phyloP scores from a whole-genome alignment of 768 basidiomycete genomes.

The Russula earlei region DNA sequence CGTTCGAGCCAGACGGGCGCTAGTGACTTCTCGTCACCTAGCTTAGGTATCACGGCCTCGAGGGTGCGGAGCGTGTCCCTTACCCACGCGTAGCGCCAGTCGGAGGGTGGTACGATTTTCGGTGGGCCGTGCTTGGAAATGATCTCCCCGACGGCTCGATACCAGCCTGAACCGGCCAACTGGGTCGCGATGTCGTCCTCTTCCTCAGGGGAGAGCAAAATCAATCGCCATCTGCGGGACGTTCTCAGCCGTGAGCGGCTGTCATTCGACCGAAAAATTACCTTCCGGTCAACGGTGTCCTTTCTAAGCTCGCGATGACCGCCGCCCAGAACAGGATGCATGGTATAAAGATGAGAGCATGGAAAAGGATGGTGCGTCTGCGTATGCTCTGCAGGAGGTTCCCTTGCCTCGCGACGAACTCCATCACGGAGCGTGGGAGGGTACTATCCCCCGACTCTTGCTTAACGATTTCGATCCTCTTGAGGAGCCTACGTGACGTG shows the following conservation, averaged over 20 bases:
- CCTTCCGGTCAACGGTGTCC: slow-evolving; percentile 82
- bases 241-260: background rate
- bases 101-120: slow-evolving; percentile 55
- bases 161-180: slow-evolving; percentile 82
- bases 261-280: slow-evolving; percentile 23
- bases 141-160: slow-evolving; percentile 70
- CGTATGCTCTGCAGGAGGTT: slow-evolving; percentile 40
- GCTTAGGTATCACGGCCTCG: slow-evolving; percentile 60
- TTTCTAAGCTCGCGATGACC: slow-evolving; percentile 62
- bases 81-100: slow-evolving; percentile 93
- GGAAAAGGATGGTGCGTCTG: slow-evolving; percentile 39
- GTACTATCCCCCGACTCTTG: slow-evolving; percentile 27
- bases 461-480: slow-evolving; percentile 38
- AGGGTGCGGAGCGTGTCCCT: slow-evolving; percentile 65
- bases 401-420: slow-evolving; percentile 45
- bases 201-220: slow-evolving; percentile 85
- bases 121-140: slow-evolving; percentile 53
- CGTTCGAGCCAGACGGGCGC: slow-evolving; percentile 48
- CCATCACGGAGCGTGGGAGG: slow-evolving; percentile 25
- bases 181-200: slow-evolving; percentile 82
- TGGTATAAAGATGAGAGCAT: slow-evolving; percentile 52
- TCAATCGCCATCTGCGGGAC: slow-evolving; percentile 66
- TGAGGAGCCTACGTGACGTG: slow-evolving; percentile 41
- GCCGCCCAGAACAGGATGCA: slow-evolving; percentile 54
- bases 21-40: slow-evolving; percentile 50